Percentiles rank a stretch among this genome's conserved stretches.
These are phyloP conservation scores for Castanea crenata DNA, from an alignment of 306 rosid species.

Conservation along the genomic window DNA sequence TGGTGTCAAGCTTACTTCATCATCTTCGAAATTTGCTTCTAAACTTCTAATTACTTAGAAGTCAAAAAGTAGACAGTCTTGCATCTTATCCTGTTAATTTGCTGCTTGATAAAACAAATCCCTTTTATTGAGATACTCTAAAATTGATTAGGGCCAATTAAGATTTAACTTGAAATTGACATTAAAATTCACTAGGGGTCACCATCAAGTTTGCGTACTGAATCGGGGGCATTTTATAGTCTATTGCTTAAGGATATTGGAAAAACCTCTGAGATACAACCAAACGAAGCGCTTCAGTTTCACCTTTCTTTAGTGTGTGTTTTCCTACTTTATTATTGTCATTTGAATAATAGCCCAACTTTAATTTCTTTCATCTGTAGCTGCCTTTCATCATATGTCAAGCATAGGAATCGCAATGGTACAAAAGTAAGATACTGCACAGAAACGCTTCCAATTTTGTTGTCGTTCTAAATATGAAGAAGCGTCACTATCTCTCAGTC, in stretches of 20 bases:
- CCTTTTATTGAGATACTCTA: not conserved
- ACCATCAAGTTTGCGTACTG: not conserved
- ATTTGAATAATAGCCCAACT: not conserved
- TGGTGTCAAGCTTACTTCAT: too few relatives aligned
- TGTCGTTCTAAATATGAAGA: not conserved
- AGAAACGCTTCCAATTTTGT: not conserved
- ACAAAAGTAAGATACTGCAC: not conserved
- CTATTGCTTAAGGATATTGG: not conserved
- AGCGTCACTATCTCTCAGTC: slow-evolving; percentile 12
- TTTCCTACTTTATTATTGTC: not conserved
- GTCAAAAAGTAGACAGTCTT: too few relatives aligned
- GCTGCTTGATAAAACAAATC: not conserved
- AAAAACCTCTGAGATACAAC: not conserved
- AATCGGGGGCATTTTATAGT: not conserved
- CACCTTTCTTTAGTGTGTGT: not conserved
- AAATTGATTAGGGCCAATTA: not conserved
- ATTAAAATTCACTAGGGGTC: not conserved
- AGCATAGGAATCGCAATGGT: not conserved
- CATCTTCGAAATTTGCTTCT: too few relatives aligned
- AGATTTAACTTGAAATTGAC: not conserved
- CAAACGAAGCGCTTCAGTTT: not conserved
- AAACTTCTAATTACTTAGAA: too few relatives aligned
- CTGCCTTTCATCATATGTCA: not conserved
- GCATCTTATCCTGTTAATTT: too few relatives aligned
- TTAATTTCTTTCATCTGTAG: not conserved